These are phyloP conservation scores for Suhomyces chickasaworum DNA, from an alignment of 1,139 yeast genomes.

Conservation along the genomic window DNA sequence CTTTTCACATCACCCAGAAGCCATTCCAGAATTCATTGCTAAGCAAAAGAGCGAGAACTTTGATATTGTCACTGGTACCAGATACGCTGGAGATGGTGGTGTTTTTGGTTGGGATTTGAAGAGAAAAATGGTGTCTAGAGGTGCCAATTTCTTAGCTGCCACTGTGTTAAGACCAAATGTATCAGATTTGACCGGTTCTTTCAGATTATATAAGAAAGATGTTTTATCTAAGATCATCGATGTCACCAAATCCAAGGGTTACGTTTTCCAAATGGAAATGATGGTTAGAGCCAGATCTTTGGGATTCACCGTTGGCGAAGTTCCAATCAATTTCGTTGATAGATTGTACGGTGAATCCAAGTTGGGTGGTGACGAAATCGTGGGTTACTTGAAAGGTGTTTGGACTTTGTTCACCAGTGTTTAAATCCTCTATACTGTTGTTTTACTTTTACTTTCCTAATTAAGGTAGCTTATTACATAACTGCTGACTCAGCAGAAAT, in stretches of 20 bases:
- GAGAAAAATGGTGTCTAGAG: slow-evolving; percentile 76
- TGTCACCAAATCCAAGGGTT: slow-evolving; percentile 76
- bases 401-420: slow-evolving; percentile 70
- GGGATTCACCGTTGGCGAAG: slow-evolving; percentile 75
- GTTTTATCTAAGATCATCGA: slow-evolving; percentile 67
- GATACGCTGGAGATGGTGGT: slow-evolving; percentile 82
- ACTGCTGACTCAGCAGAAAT: not conserved
- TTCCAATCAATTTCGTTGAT: slow-evolving; percentile 79
- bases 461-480: not conserved
- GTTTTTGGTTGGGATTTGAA: slow-evolving; percentile 86
- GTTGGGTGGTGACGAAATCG: slow-evolving; percentile 81
- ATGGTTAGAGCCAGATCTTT: slow-evolving; percentile 78
- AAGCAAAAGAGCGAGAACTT: slow-evolving; percentile 65
- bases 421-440: no score
- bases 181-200: slow-evolving; percentile 78
- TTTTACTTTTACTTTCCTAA: no score
- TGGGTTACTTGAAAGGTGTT: slow-evolving; percentile 74
- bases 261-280: slow-evolving; percentile 90
- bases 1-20: slow-evolving; percentile 80
- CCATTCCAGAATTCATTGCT: slow-evolving; percentile 73
- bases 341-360: slow-evolving; percentile 80
- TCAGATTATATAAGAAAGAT: slow-evolving; percentile 73
- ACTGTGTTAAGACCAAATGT: slow-evolving; percentile 73
- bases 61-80: slow-evolving; percentile 84
- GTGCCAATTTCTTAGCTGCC: slow-evolving; percentile 79